phyloP scores from a whole-genome alignment of 2,329 filamentous ascomycete species.

The Colletotrichum navitas region DNA sequence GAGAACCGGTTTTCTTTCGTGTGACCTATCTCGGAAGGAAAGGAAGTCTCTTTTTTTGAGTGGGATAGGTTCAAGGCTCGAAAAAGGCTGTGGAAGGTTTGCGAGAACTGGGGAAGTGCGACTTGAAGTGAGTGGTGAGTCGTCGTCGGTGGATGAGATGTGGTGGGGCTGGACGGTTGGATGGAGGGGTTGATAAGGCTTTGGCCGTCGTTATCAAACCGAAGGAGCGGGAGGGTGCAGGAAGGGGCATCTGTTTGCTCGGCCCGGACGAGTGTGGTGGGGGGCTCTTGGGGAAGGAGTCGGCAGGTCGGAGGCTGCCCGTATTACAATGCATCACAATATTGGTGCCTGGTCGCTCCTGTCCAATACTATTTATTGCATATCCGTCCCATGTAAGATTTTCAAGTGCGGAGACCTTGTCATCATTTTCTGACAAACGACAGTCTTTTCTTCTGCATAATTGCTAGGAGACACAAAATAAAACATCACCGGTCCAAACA shows the following conservation, averaged over 20 bases:
- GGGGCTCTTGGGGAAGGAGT: background rate
- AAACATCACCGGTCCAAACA: slow-evolving; percentile 10
- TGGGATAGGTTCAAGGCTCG: background rate
- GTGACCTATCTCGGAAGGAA: background rate
- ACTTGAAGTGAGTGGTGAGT: slow-evolving; percentile 24
- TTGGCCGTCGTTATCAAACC: slow-evolving; percentile 25
- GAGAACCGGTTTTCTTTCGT: background rate
- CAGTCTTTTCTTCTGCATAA: slow-evolving; percentile 19
- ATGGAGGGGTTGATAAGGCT: slow-evolving; percentile 37
- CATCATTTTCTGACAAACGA: background rate
- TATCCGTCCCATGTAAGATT: background rate
- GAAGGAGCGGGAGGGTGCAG: background rate
- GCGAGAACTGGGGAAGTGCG: background rate
- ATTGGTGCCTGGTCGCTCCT: slow-evolving; percentile 2
- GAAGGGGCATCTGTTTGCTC: background rate
- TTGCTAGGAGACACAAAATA: background rate
- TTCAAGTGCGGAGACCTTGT: background rate
- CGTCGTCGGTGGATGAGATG: slow-evolving; percentile 29
- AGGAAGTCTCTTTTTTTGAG: background rate
- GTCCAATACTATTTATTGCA: background rate
- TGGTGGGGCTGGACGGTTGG: slow-evolving; percentile 22
- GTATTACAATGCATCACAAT: slow-evolving; percentile 16
- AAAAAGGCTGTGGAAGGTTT: background rate
- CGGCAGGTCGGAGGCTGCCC: slow-evolving; percentile 12
- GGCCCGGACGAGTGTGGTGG: background rate